A percentile compares a stretch with the other conserved stretches of the same genome.
These are phyloP conservation scores for Calamus simplicifolius DNA, from an alignment of 176 grass and related monocot genomes.

Conservation along the genomic window DNA sequence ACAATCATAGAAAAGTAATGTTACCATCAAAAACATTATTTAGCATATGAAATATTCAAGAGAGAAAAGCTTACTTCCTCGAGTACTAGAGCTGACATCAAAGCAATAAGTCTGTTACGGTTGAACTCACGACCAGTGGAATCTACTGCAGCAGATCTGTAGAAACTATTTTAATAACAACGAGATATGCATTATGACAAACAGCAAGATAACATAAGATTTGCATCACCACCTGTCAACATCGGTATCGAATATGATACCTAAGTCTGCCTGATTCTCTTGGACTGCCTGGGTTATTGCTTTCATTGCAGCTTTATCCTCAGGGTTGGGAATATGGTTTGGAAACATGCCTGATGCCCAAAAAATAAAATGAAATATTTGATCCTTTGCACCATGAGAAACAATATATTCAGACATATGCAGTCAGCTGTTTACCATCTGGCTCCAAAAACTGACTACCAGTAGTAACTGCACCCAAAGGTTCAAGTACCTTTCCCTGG, in stretches of 20 bases:
- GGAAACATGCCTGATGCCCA: constrained; percentile 72
- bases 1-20: constrained; percentile 16
- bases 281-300: constrained; percentile 85
- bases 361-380: not conserved
- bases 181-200: not conserved
- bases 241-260: constrained; percentile 99
- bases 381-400: too few species aligned
- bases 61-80: constrained; percentile 58
- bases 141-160: constrained; percentile 94
- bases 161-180: constrained; percentile 11
- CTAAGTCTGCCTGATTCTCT: constrained; percentile 87
- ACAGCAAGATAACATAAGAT: not conserved
- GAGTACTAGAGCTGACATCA: constrained; percentile 90
- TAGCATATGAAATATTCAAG: not conserved
- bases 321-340: constrained; percentile 95
- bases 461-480: constrained; percentile 67
- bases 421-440: constrained; percentile 65
- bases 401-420: not conserved
- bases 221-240: constrained; percentile 64
- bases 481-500: constrained; percentile 84
- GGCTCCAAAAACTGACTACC: constrained; percentile 96
- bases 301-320: constrained; percentile 91
- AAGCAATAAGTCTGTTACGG: constrained; percentile 83
- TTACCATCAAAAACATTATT: not conserved
- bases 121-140: constrained; percentile 78